phyloP scores from a whole-genome alignment of 2,329 filamentous ascomycete species.

The Apiospora hydei region DNA sequence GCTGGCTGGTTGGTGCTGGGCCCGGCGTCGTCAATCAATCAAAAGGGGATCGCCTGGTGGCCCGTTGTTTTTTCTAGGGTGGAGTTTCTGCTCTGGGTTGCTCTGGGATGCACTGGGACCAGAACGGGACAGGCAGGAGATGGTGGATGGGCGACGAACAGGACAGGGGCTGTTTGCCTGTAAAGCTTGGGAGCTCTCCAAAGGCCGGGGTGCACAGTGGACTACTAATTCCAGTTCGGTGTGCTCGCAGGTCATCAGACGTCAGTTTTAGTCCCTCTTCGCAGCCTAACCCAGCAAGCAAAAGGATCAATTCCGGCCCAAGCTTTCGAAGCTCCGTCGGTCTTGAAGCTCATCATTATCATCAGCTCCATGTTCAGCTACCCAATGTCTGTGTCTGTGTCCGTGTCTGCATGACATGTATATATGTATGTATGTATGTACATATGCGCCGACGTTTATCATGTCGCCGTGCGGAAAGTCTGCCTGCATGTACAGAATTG shows the following conservation, averaged over 20 bases:
- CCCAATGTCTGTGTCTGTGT: neutral
- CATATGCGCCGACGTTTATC: neutral
- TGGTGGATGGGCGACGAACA: neutral
- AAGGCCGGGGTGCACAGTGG: neutral
- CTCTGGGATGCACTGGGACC: neutral
- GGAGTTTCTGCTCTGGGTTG: neutral
- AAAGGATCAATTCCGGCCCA: neutral
- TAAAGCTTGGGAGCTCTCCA: neutral
- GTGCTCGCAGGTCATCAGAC: constrained; percentile 19
- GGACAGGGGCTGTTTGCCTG: constrained; percentile 9
- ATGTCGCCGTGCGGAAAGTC: neutral
- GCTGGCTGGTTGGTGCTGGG: constrained; percentile 15
- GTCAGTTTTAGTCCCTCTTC: constrained; percentile 13
- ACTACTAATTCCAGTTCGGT: constrained; percentile 9
- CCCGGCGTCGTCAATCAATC: constrained; percentile 12
- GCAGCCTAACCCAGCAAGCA: neutral
- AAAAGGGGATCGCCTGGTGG: constrained; percentile 7
- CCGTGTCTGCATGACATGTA: neutral
- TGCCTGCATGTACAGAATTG: neutral
- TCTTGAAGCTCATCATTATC: too few relatives aligned
- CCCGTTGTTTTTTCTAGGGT: constrained; percentile 6
- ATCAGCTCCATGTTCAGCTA: neutral
- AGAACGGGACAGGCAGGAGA: neutral
- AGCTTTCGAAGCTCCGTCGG: neutral
- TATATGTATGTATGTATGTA: neutral